Conservation (phyloP, 2,329 filamentous ascomycete species). For the Xylariaceae sp. region DNA sequence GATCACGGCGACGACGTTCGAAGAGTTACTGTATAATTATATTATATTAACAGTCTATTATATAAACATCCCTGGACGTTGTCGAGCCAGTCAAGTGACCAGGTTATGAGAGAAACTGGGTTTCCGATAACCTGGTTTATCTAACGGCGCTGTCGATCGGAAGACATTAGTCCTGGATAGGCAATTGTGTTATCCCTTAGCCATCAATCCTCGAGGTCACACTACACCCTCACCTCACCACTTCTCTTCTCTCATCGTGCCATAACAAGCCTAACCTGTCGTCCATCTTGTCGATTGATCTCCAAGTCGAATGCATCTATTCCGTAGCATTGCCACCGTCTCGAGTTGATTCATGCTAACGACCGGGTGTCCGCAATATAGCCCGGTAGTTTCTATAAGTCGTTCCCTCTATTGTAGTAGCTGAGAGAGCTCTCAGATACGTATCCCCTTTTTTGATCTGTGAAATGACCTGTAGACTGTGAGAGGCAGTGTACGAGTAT, state of each 20-base stretch:
- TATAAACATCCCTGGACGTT: neutral
- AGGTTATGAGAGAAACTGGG: neutral
- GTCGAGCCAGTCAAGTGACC: neutral
- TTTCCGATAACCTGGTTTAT: neutral
- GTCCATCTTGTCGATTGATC: neutral
- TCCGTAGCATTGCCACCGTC: neutral
- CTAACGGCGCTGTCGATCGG: neutral
- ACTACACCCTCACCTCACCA: neutral
- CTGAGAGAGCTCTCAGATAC: neutral
- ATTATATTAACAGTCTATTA: too few species aligned
- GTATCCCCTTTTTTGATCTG: neutral
- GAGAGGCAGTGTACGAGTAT: neutral
- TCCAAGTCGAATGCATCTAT: neutral
- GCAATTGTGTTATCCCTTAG: neutral
- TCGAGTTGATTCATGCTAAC: neutral
- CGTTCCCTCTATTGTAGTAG: neutral
- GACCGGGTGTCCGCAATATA: neutral
- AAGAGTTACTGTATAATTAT: too few species aligned
- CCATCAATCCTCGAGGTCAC: neutral
- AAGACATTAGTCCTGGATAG: neutral
- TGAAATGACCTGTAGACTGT: neutral
- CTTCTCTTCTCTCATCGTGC: neutral
- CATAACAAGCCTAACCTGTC: neutral
- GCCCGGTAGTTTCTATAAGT: neutral
- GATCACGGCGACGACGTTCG: too few species aligned